A percentile compares a stretch with the other conserved stretches of the same genome.
Evolutionary conservation across 441 rosid genomes (phyloP).

Genomic region (Populus tomentosa): DNA sequence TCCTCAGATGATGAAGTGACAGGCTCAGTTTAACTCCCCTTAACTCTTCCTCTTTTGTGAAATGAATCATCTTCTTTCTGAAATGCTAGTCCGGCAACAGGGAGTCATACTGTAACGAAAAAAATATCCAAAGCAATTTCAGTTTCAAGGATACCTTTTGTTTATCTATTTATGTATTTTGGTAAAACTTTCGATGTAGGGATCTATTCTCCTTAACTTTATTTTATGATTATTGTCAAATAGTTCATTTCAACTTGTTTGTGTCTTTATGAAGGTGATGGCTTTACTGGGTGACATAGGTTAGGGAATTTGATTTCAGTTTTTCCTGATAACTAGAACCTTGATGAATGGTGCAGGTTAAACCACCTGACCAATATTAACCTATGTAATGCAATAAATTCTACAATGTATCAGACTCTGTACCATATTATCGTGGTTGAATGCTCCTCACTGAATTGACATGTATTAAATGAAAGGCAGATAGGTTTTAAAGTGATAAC

Average conservation of each 20-base stretch:
- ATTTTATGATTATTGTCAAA: neutral
- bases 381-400: neutral
- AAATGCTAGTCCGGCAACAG: neutral
- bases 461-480: slow-evolving; percentile 2
- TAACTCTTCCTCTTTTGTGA: neutral
- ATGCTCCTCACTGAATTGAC: neutral
- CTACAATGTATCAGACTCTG: neutral
- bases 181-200: neutral
- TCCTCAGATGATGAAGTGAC: neutral
- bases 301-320: neutral
- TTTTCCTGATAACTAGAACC: neutral
- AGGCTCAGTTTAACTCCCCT: neutral
- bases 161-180: neutral
- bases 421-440: neutral
- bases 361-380: slow-evolving; percentile 1
- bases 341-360: neutral
- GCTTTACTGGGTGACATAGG: neutral
- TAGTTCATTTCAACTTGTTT: neutral
- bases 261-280: neutral
- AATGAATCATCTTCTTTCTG: neutral
- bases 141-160: neutral
- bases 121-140: neutral
- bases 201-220: neutral
- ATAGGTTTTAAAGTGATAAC: neutral
- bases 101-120: neutral